A percentile compares a stretch with the other conserved stretches of the same genome.
phyloP scores from a whole-genome alignment of 768 basidiomycete species.

The Suillus tomentosus region DNA sequence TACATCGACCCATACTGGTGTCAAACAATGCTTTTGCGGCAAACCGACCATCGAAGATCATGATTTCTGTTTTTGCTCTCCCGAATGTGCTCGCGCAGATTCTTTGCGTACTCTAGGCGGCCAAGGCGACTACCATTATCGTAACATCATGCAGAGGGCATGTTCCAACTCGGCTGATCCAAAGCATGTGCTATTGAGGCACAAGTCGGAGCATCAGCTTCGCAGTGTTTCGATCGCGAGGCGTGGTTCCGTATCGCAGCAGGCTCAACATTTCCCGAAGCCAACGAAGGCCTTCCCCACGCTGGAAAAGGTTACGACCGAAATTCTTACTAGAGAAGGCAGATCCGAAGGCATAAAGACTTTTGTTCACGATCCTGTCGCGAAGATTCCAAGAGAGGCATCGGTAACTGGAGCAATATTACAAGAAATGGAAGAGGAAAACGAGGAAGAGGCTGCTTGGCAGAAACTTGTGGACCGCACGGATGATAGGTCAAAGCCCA shows the following conservation, averaged over 20 bases:
- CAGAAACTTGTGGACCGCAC: not conserved
- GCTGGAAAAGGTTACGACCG: slow-evolving; percentile 22
- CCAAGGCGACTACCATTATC: slow-evolving; percentile 27
- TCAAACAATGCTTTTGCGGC: slow-evolving; percentile 30
- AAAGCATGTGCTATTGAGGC: slow-evolving; percentile 13
- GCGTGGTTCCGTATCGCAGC: not conserved
- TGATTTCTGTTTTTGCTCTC: slow-evolving; percentile 33
- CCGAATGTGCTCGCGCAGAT: slow-evolving; percentile 28
- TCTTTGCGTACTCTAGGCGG: slow-evolving; percentile 27
- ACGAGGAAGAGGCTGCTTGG: not conserved
- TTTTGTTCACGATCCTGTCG: not conserved
- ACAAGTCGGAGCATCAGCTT: slow-evolving; percentile 16
- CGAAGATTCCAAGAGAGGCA: not conserved
- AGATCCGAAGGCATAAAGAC: slow-evolving; percentile 5
- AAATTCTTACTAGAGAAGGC: slow-evolving; percentile 13
- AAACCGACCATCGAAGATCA: slow-evolving; percentile 23
- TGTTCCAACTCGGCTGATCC: slow-evolving; percentile 11
- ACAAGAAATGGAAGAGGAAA: not conserved
- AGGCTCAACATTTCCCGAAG: slow-evolving; percentile 1
- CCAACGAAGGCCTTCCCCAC: slow-evolving; percentile 16
- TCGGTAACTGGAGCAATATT: not conserved
- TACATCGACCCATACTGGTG: slow-evolving; percentile 14
- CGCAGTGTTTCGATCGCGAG: not conserved
- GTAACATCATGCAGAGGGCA: slow-evolving; percentile 22
- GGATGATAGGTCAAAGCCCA: not conserved